A percentile compares a stretch with the other conserved stretches of the same genome.
phyloP scores from a whole-genome alignment of 495 filamentous ascomycete species.

The Penicillium turbatum region DNA sequence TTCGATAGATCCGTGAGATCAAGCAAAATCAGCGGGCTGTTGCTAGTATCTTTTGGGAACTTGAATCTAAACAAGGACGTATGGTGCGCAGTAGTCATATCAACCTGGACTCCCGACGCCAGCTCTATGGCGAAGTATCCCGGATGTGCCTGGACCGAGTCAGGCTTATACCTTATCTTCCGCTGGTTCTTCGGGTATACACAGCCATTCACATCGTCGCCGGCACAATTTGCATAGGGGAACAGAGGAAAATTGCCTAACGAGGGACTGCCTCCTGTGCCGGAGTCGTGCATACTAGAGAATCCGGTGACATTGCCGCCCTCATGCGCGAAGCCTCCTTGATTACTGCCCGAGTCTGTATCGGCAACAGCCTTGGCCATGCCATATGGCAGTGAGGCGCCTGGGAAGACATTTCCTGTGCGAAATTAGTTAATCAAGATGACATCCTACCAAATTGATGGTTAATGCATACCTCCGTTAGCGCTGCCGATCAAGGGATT shows the following conservation, averaged over 20 bases:
- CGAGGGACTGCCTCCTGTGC: slow-evolving; percentile 67
- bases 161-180: slow-evolving; percentile 43
- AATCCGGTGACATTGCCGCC: slow-evolving; percentile 65
- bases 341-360: slow-evolving; percentile 58
- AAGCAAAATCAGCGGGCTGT: slow-evolving; percentile 58
- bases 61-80: slow-evolving; percentile 63
- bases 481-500: slow-evolving; percentile 57
- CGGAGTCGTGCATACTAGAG: slow-evolving; percentile 69
- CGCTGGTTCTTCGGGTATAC: slow-evolving; percentile 55
- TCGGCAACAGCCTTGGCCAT: slow-evolving; percentile 81
- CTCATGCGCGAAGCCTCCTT: slow-evolving; percentile 72
- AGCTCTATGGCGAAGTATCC: slow-evolving; percentile 68
- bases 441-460: no score
- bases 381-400: slow-evolving; percentile 66
- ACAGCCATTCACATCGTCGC: slow-evolving; percentile 63
- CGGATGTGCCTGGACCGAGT: slow-evolving; percentile 59
- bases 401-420: slow-evolving; percentile 64
- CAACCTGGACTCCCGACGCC: slow-evolving; percentile 53
- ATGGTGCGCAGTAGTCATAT: slow-evolving; percentile 60
- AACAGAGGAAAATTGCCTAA: slow-evolving; percentile 76
- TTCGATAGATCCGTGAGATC: slow-evolving; percentile 67
- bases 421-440: neutral
- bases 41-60: slow-evolving; percentile 43
- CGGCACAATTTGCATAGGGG: slow-evolving; percentile 58
- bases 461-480: slow-evolving; percentile 47